These are phyloP conservation scores for Lactarius indigo DNA, from an alignment of 768 basidiomycete genomes.

Conservation along the genomic window DNA sequence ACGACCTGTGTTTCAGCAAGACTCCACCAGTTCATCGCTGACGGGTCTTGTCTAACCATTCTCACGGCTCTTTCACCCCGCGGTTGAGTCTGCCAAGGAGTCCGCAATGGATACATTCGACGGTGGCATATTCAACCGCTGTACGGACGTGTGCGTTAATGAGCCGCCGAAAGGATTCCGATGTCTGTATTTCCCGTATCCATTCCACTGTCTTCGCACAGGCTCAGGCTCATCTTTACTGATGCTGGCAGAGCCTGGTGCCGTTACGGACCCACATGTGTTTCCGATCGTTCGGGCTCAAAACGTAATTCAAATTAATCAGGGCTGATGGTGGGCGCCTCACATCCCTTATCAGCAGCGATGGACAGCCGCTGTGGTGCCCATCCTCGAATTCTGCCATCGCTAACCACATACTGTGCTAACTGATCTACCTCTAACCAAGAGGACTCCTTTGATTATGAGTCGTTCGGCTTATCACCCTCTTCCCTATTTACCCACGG, in stretches of 20 bases:
- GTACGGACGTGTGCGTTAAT: not conserved
- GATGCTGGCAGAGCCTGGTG: not conserved
- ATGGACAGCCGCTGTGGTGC: not conserved
- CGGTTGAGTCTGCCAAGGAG: not conserved
- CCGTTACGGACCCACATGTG: not conserved
- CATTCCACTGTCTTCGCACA: not conserved
- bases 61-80: not conserved
- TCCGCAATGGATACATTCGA: not conserved
- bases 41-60: not conserved
- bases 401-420: not conserved
- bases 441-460: not conserved
- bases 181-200: not conserved
- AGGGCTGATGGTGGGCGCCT: not conserved
- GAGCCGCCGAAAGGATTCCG: not conserved
- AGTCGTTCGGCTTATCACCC: not conserved
- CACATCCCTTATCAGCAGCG: not conserved
- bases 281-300: not conserved
- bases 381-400: not conserved
- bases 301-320: not conserved
- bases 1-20: not conserved
- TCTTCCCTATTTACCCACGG: not conserved
- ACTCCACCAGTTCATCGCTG: not conserved
- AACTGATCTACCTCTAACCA: not conserved
- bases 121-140: not conserved
- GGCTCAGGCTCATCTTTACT: not conserved